Base-by-base conservation (phyloP, 495 filamentous ascomycete genomes). In the Aspergillus bertholletiae region DNA sequence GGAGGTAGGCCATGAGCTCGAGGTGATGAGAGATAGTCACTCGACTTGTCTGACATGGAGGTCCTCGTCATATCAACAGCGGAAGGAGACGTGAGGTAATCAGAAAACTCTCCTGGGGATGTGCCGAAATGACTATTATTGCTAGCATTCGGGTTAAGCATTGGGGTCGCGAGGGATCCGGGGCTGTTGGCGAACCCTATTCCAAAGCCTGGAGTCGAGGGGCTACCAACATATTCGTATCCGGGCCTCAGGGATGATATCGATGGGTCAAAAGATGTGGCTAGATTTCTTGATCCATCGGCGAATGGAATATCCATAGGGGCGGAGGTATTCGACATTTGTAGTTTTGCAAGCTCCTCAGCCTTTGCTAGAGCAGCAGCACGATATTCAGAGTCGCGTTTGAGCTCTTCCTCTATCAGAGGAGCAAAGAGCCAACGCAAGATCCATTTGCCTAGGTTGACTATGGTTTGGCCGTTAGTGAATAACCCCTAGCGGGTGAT, bases 391-490 rank as follows among this genome's bases (percentile, higher is more conserved):
- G 85, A 83, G 64, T 98, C 94, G 30, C 89, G 84, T 51, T 80
- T 80, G 57, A 95, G 87, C 70, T 97, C 88, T 68, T 96, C 90
- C 54, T 93, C 88, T 40, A 97, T 89, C 39, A 98, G 77, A 35
- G 87, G 88, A 21, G 85, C 85, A 68, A 98, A 98, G 2, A 98
- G 81, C 70, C 96, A 96, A 45, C 94, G 84, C 41, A 98, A 78
- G 49, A 97, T 82, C 94, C 94, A 98, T 77, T 96, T 96, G 4
- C 94, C 94, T 49, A 97, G 84, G 68, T 96, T 97, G 64, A 98
- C 91, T 96, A 37, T 39, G n/a, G 15, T 7, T 12, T 60, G 24
- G 61, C 55, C 60, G 34, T 48, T 15, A 11, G 57, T 24, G 26
- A 28, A 28, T 28, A 28, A 47, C 17, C 44, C 7, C 18, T 1